Evolutionary conservation across 2,329 filamentous ascomycete species (phyloP), one percentile per base, ranked within the genome.

Genomic region (Neonectria coccinea): DNA sequence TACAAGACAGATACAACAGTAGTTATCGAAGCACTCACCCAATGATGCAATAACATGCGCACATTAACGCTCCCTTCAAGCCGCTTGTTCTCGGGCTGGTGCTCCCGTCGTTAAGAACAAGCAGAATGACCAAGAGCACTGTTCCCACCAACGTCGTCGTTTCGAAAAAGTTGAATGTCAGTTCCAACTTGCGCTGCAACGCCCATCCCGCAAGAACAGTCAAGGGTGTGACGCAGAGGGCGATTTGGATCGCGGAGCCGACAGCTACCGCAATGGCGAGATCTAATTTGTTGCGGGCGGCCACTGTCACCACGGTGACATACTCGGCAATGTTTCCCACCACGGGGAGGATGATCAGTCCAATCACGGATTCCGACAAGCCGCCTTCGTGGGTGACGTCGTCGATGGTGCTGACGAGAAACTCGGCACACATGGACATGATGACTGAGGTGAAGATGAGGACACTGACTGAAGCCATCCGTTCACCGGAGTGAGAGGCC

Each of bases 101-200:
- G 72, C 86, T 89, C 68, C 90, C 85, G 14, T 91, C 91, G 70
- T 92, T 90, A 29, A 91, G 84, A 58, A 93, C 90, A n/a, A 93
- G 80, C 70, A 92, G 89, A 76, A 92, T 92, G 72, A 93, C 91
- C 52, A 93, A 86, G 64, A 93, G 82, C 3, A 91, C 89, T 3
- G 85, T 88, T 5, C 91, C 86, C 72, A 93, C 91, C 72, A 93
- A 84, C 41, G 89, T 88, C 20, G 92, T 88, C 0, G 91, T 92
- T 79, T 93, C 91, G 74, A 93, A 93, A 39, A 89, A 84, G 70
- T 90, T 90, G 78, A 93, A 93, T 69, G 91, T 90, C 53, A 93
- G 82, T n/a, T 86, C 82, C 76, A 89, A 84, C 20, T 87, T 82
- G 42, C 83, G 83, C 12, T 80, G 74, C 69, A 89, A 78, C 65